Evolutionary conservation across 495 filamentous ascomycete species (phyloP), one percentile per base, ranked within the genome.

Genomic region (Saxophila tyrrhenica): DNA sequence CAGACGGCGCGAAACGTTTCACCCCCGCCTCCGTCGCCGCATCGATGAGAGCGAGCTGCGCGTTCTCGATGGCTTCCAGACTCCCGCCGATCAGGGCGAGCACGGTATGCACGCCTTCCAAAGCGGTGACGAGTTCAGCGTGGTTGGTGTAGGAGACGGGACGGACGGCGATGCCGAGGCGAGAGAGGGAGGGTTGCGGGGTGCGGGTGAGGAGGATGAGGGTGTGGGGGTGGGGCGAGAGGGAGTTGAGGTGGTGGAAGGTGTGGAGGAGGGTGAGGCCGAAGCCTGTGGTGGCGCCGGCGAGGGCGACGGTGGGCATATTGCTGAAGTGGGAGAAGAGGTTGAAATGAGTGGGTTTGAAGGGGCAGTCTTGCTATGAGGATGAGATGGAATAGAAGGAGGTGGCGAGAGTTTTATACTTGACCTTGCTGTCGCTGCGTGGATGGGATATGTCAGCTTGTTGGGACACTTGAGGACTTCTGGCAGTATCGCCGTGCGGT

Each of bases 1-100:
- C 63, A 39, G 51, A 57, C 17, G 63, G 63, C 3, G 61, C 58
- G 24, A 64, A 65, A 32, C 63, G 62, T 39, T 51, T 62, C 10
- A 65, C 62, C 22, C 59, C 58, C 9, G 62, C 62, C 25, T 49
- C 62, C 19, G 46, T 45, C 19, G 52, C 51, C 9, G 62, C 63
- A n/a, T 29, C 46, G 25, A 65, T 39, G 3, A 65, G 21, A 24
- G 52, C 56, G 24, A 62, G 55, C 50, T 65, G 63, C 1, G 54
- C 39, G 25, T 54, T 22, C 1, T n/a, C 38, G 0, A 55, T 35
- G 10, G 44, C 51, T 24, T 48, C 23, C 2, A 44, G 17, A 25
- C 35, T 23, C 8, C 59, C 55, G 39, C 59, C 51, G 35, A 60
- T 52, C 20, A 52, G 21, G 1, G 57, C 55, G n/a, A 62, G 56